phyloP scores from a whole-genome alignment of 108 stramenopile species.

The Cyclotella kingstonii region DNA sequence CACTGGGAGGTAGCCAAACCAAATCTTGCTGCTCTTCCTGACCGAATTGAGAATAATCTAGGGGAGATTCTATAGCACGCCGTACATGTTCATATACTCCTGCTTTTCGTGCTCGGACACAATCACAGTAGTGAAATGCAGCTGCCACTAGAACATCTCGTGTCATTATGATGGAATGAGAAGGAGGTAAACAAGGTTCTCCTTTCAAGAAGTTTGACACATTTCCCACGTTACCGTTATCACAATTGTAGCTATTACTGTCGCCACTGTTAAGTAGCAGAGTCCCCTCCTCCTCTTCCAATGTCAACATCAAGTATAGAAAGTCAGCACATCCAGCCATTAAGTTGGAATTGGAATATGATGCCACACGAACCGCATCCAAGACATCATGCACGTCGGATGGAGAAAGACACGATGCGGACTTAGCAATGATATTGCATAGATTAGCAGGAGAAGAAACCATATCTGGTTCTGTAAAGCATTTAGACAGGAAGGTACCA shows the following conservation, averaged over 20 bases:
- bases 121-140: constrained; percentile 72
- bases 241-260: neutral
- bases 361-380: constrained; percentile 46
- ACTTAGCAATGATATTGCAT: neutral
- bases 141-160: constrained; percentile 64
- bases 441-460: neutral
- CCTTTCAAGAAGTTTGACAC: neutral
- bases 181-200: constrained; percentile 2
- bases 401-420: constrained; percentile 11
- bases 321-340: constrained; percentile 51
- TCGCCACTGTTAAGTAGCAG: constrained; percentile 10
- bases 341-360: constrained; percentile 30
- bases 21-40: constrained; percentile 11
- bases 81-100: constrained; percentile 56
- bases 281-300: constrained; percentile 43
- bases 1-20: constrained; percentile 18
- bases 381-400: constrained; percentile 42
- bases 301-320: constrained; percentile 41
- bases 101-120: constrained; percentile 50
- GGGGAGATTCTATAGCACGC: constrained; percentile 24
- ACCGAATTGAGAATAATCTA: neutral
- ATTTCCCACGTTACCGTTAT: neutral
- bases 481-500: neutral
- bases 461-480: constrained; percentile 13
- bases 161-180: constrained; percentile 35